A percentile compares a stretch with the other conserved stretches of the same genome.
Conservation (phyloP, 1,284 basidiomycete species). For the Gymnopus androsaceus region DNA sequence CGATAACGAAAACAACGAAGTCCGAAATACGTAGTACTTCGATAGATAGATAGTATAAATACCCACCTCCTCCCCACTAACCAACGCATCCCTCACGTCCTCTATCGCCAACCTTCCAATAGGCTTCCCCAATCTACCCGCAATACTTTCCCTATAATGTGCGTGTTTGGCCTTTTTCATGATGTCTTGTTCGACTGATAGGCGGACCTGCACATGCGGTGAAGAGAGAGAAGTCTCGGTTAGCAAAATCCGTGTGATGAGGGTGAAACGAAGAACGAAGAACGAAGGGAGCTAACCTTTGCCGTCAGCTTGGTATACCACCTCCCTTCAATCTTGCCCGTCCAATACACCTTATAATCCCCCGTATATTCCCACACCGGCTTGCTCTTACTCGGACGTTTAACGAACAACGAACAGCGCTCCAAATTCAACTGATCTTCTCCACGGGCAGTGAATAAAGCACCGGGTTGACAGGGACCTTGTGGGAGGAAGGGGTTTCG, state of each 20-base stretch:
- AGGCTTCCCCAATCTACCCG: not conserved
- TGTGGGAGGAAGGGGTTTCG: not conserved
- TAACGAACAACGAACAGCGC: not conserved
- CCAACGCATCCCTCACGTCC: too few species aligned
- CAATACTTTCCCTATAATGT: not conserved
- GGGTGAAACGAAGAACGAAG: too few species aligned
- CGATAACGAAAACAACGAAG: too few species aligned
- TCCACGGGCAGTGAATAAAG: not conserved
- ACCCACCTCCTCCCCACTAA: too few species aligned
- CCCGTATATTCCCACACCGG: not conserved
- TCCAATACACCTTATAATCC: not conserved
- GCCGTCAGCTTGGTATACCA: not conserved
- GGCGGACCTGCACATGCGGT: not conserved
- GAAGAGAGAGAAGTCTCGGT: not conserved
- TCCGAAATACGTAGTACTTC: too few species aligned
- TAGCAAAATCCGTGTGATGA: too few species aligned
- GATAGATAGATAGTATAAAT: too few species aligned
- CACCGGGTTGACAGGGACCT: not conserved
- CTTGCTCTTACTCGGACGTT: not conserved
- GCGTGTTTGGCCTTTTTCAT: not conserved
- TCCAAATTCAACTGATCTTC: not conserved
- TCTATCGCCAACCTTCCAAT: too few species aligned
- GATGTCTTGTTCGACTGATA: not conserved
- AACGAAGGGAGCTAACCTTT: not conserved
- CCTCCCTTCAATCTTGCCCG: not conserved